Evolutionary conservation across 106 monocot species (phyloP).

Genomic region (Allium sativum): DNA sequence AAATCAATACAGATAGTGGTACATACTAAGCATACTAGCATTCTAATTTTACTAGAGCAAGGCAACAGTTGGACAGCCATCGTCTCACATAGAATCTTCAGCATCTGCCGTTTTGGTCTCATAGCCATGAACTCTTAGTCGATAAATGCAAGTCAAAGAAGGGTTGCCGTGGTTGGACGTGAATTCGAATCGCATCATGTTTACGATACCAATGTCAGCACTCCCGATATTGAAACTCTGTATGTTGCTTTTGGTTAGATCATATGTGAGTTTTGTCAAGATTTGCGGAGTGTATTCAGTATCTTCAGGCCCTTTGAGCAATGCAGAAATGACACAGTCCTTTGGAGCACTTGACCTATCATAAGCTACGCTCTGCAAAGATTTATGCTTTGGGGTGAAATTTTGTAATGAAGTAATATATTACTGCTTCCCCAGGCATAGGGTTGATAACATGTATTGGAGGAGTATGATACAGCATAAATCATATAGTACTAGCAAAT

Average conservation of each 20-base stretch:
- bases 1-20: constrained; percentile 3
- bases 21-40: background rate
- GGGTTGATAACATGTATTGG: too few relatives aligned
- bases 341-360: constrained; percentile 59
- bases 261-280: constrained; percentile 20
- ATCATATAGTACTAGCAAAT: too few relatives aligned
- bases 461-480: too few relatives aligned
- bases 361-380: constrained; percentile 50
- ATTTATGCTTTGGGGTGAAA: background rate
- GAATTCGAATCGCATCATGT: constrained; percentile 43
- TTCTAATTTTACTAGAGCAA: constrained; percentile 3
- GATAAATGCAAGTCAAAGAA: constrained; percentile 52
- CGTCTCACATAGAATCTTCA: background rate
- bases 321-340: constrained; percentile 35
- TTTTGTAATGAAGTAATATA: too few relatives aligned
- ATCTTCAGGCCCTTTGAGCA: constrained; percentile 19
- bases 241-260: constrained; percentile 40
- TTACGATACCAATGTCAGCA: constrained; percentile 6
- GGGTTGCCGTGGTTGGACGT: constrained; percentile 56
- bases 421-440: too few relatives aligned
- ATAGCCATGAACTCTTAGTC: constrained; percentile 48
- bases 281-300: background rate
- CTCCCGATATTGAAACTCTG: constrained; percentile 40
- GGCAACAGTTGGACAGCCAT: background rate
- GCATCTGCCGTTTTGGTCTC: constrained; percentile 5